phyloP scores from a whole-genome alignment of 768 basidiomycete species.

The Mrakia frigida region DNA sequence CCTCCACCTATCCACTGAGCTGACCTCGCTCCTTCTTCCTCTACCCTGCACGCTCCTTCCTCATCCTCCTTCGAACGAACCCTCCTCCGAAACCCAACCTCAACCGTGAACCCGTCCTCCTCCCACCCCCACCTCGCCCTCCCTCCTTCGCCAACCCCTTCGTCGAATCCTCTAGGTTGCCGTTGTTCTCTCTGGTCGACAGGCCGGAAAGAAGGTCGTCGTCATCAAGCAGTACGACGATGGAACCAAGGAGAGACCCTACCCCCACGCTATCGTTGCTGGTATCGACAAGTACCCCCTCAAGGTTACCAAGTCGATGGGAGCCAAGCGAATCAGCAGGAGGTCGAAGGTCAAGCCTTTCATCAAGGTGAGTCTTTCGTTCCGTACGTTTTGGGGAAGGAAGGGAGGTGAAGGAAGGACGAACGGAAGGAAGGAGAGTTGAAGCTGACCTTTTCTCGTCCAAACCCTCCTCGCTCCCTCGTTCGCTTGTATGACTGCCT shows the following conservation, averaged over 20 bases:
- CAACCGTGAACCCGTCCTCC: not conserved
- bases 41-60: not conserved
- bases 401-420: not conserved
- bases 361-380: conserved; percentile 73
- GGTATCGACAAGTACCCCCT: conserved; percentile 97
- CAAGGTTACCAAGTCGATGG: conserved; percentile 97
- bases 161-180: conserved; percentile 58
- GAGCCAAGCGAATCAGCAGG: conserved; percentile 84
- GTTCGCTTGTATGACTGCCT: not conserved
- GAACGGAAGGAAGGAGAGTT: not conserved
- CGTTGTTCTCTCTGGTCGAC: conserved; percentile 96
- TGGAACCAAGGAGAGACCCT: conserved; percentile 90
- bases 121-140: not conserved
- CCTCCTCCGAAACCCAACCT: not conserved
- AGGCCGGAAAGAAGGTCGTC: conserved; percentile 98
- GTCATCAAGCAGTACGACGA: conserved; percentile 97
- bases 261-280: conserved; percentile 96
- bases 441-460: not conserved
- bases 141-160: not conserved
- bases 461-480: not conserved
- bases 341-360: conserved; percentile 99
- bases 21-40: not conserved
- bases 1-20: not conserved
- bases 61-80: not conserved
- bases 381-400: not conserved